Evolutionary conservation across 192 early-diverging fungal species (phyloP), one percentile per base, ranked within the genome.

Genomic region (Backusella macrospora): DNA sequence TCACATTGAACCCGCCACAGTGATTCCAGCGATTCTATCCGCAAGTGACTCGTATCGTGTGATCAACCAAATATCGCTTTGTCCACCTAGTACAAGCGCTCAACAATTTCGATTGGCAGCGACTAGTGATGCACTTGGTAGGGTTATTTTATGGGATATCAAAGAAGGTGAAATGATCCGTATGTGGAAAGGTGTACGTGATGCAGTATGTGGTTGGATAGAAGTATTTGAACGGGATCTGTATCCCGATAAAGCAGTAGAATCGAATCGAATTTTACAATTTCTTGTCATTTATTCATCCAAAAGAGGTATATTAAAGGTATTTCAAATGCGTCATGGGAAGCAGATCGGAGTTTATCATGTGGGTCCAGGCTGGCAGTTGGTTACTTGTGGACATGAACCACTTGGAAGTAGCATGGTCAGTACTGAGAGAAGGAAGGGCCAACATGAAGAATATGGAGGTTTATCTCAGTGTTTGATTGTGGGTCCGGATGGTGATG

Each of bases 161-260:
- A 83, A 85, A 18, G 83, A 86, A 34, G 87, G 85, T n/a, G 83
- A 89, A 48, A 88, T 93, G 23, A 79, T 91, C 23, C 78, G 87
- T 14, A 90, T 94, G 79, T 91, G 84, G 85, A 94, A 94, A 73
- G 92, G 92, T 12, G 75, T 90, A 38, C 78, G 92, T 46, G 90
- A 89, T 26, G 92, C 91, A 6, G 80, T 86, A n/a, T 85, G 87
- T 68, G 92, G 88, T 1, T 94, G 92, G 92, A 69, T 91, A 14
- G 84, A 90, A 47, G 80, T 86, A 7, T 78, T 72, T 45, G 78
- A 83, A 26, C 49, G 73, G 12, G 73, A 82, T 29, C 65, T 71
- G 40, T 44, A 62, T 16, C 71, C 59, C 39, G 63, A 65, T 46
- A 3, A 48, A 62, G 67, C 42, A 5, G 1, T 42, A 12, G 55